Conservation (phyloP, 225 moss, liverwort and hornwort species). For the Sphagnum tenellum region DNA sequence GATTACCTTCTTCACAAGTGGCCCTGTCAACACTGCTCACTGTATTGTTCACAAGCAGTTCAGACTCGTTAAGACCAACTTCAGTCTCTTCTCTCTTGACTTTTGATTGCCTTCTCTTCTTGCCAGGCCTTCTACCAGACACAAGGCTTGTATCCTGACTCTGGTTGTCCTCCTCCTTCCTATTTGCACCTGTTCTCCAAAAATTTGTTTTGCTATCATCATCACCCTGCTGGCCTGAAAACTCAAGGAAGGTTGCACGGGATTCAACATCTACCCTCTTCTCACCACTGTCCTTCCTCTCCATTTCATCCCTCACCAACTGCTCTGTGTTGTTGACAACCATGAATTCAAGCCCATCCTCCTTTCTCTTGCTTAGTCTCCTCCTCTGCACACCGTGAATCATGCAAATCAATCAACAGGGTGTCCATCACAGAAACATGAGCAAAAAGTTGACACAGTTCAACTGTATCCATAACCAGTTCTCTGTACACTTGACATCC, state of each 20-base stretch:
- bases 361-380: conserved; percentile 8
- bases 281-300: conserved; percentile 9
- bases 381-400: conserved; percentile 22
- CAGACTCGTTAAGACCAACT: conserved; percentile 3
- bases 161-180: neutral
- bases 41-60: no score
- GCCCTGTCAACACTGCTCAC: no score
- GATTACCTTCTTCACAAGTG: no score
- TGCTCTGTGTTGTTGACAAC: conserved; percentile 26
- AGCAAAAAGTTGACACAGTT: neutral
- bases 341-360: conserved; percentile 20
- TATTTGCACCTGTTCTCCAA: neutral
- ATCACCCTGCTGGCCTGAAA: neutral
- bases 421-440: neutral
- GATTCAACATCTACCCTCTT: conserved; percentile 6
- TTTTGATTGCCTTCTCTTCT: neutral
- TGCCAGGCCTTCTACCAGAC: no score
- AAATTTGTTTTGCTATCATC: neutral
- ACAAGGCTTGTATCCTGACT: conserved; percentile 9
- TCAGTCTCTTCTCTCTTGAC: conserved; percentile 6
- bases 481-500: no score
- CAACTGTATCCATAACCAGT: no score
- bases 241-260: neutral
- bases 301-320: conserved; percentile 7
- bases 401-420: neutral